These are phyloP conservation scores for Eucalyptus marginata DNA, from an alignment of 345 rosid species.

Conservation along the genomic window DNA sequence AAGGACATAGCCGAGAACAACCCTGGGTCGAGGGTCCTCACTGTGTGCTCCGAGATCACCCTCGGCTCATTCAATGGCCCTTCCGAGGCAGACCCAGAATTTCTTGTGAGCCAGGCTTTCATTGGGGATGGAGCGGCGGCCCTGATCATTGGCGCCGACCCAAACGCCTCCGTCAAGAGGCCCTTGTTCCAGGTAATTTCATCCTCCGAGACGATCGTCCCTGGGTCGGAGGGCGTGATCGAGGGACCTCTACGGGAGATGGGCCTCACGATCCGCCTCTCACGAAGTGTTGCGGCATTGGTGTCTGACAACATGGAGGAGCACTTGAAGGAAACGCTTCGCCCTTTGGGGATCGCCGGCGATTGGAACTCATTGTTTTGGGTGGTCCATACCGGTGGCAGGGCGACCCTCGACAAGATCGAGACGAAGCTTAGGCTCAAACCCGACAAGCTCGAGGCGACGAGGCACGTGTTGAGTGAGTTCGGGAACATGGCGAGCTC, in stretches of 20 bases:
- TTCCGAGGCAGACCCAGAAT: background rate
- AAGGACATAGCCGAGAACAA: constrained; percentile 15
- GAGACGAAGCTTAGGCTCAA: background rate
- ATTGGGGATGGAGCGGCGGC: constrained; percentile 1
- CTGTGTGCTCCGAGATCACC: constrained; percentile 1
- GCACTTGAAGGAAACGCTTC: background rate
- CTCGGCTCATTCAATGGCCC: constrained; percentile 1
- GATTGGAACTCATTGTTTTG: constrained; percentile 9
- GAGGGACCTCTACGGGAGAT: background rate
- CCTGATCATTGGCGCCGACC: background rate
- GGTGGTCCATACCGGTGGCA: background rate
- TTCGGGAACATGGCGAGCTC: background rate
- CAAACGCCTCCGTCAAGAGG: background rate
- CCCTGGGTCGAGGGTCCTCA: background rate
- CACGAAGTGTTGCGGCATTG: background rate
- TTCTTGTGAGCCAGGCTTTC: background rate
- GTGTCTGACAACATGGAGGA: background rate
- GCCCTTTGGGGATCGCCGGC: background rate
- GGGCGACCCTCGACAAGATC: background rate
- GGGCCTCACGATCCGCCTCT: background rate
- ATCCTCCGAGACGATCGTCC: background rate
- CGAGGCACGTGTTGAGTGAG: background rate
- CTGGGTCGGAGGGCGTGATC: background rate
- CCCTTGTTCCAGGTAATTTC: background rate
- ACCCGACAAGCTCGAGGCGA: background rate